phyloP scores from a whole-genome alignment of 352 stramenopile genomes.

The Pythium diclinum region DNA sequence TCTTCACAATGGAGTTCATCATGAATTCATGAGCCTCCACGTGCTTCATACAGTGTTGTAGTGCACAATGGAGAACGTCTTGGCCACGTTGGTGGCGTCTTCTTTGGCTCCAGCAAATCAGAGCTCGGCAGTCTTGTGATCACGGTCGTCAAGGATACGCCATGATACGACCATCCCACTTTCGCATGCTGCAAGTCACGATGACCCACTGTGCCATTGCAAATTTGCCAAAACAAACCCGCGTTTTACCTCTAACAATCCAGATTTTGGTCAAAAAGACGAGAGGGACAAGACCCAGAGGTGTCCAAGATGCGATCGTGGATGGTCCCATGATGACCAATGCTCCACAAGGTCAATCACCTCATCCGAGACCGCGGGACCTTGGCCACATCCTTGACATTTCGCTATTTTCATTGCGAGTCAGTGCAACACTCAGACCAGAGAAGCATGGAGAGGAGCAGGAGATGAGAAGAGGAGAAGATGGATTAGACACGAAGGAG shows the following conservation, averaged over 20 bases:
- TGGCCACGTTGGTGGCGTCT: not conserved
- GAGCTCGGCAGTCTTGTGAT: not conserved
- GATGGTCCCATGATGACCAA: not conserved
- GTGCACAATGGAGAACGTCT: no score
- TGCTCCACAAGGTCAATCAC: not conserved
- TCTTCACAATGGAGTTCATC: not conserved
- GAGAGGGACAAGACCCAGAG: not conserved
- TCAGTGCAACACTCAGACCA: not conserved
- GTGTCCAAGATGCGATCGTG: not conserved
- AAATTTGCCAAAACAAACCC: no score
- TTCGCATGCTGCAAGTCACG: not conserved
- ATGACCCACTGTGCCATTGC: not conserved
- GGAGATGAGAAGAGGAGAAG: not conserved
- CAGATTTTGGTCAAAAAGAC: not conserved
- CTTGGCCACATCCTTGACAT: not conserved
- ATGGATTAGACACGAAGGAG: not conserved
- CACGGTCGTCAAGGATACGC: not conserved
- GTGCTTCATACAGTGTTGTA: no score
- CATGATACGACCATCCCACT: not conserved
- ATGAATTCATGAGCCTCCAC: no score
- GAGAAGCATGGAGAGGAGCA: not conserved
- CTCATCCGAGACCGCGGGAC: not conserved
- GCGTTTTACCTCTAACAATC: no score
- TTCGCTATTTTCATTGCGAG: not conserved
- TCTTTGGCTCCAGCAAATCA: not conserved